phyloP scores from a whole-genome alignment of 2,329 filamentous ascomycete genomes.

The Leptographium procerum region DNA sequence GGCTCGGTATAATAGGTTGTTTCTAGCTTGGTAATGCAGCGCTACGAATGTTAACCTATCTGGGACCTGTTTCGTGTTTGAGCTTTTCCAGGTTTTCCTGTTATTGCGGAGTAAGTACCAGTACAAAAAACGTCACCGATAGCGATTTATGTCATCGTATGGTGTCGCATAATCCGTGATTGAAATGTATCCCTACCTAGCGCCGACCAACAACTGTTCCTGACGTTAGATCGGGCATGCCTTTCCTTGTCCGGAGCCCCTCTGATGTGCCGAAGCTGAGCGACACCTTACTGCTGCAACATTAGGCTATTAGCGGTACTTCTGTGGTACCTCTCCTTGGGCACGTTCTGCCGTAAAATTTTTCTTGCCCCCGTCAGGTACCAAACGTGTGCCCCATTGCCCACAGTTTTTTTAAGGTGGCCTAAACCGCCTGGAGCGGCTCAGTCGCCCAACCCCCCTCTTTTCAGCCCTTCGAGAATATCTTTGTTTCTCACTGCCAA shows the following conservation, averaged over 20 bases:
- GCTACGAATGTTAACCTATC: not conserved
- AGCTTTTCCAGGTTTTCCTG: not conserved
- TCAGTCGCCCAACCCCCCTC: not conserved
- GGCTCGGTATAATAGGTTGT: not conserved
- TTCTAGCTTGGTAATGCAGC: not conserved
- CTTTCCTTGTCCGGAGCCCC: not conserved
- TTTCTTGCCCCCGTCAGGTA: not conserved
- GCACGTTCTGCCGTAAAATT: not conserved
- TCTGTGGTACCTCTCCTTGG: not conserved
- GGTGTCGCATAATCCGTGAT: not conserved
- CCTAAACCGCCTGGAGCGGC: not conserved
- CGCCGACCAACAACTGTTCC: not conserved
- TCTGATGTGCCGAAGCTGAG: not conserved
- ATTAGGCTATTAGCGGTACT: not conserved
- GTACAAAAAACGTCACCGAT: not conserved
- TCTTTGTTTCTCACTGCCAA: not conserved
- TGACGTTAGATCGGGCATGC: constrained; percentile 1
- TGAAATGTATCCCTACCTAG: not conserved
- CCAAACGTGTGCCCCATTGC: not conserved
- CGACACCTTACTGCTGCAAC: not conserved
- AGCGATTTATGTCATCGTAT: not conserved
- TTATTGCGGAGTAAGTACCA: not conserved
- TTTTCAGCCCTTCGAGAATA: not conserved
- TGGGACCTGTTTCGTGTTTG: not conserved
- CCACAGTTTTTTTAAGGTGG: not conserved